Base-by-base conservation (phyloP, 78 protist genomes). In the Bodo saltans region DNA sequence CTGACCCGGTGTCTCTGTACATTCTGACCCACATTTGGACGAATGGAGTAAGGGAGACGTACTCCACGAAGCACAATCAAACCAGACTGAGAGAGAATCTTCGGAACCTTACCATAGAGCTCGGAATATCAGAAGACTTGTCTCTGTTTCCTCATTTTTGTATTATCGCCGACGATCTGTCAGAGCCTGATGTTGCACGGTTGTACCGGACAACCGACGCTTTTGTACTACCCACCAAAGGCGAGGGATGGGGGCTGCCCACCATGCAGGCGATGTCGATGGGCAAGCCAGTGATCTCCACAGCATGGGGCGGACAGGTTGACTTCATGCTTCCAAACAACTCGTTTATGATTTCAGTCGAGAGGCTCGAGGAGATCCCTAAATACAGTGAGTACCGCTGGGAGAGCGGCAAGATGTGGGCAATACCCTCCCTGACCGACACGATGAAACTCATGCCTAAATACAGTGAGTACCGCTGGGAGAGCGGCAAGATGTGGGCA, bases 221-320 rank as follows among this genome's bases (percentile, higher is more conserved):
- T n/a, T 85, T 85, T 12, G 78, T 85, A 28, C 52, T 78, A 3
- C 88, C 88, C 37, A 78, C 76, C 37, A n/a, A 69, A 1, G 88
- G 88, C 40, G 88, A 85, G 34, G 88, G 88, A 21, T 85, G 85
- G 78, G 88, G 88, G 34, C 39, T 85, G 37, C 88, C 88, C 34
- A 25, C 52, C 27, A 2, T 78, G 38, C 74, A 85, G 26, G 88
- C 88, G 37, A 85, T 85, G 88, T 4, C 88, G 42, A 69, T 85
- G 53, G 88, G 88, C 30, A 8, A 3, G 3, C 87, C 87, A 2
- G 68, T 78, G 1, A 47, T 76, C 26, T 27, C 74, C 27, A 71
- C 87, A 11, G 8, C 17, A 17, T 83, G 85, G 83, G 12, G 75
- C 33, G 87, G 87, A 37, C 53, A 80, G 1, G 60, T 73, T 29